Base-by-base conservation (phyloP, 2,329 filamentous ascomycete species). In the Tympanopsis confertula region DNA sequence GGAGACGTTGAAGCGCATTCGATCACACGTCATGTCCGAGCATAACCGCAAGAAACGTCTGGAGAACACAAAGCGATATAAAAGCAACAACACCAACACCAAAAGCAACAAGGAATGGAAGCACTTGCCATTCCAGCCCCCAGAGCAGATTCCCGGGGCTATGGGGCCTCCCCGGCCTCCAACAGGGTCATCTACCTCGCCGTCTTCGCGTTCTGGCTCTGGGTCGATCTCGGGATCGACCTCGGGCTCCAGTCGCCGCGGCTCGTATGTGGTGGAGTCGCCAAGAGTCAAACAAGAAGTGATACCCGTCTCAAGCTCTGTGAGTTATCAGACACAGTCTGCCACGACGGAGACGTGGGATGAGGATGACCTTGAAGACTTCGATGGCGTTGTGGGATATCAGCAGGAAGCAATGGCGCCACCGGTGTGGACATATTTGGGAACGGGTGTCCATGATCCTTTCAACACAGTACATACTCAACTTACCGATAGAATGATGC, bases 11-110 rank as follows among this genome's bases (percentile, higher is more conserved):
- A 60, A 60, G 44, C 53, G 57, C 24, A 60, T 60, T 36, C 56
- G 57, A n/a, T 60, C 57, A 14, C 57, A 60, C 51, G 57, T 60
- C 30, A 60, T 60, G 57, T 59, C 57, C 28, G 57, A 60, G 40
- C 57, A 60, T 41, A 60, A 60, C 44, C 54, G 57, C 41, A 60
- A 59, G 45, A 60, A 60, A 39, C 47, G 57, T 35, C 43, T 59
- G 36, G 57, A 59, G 24, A 59, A 49, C 22, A 58, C 55, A 4
- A 56, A 58, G 38, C 54, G 55, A 12, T 57, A 58, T 43, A 59
- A 56, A 41, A 51, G 47, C 41, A 26, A n/a, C n/a, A 33, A 33
- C 10, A 33, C 30, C 30, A 33, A 33, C 10, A 33, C 30, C 30
- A 59, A 56, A 41, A 51, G 47, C 41, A 26, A n/a, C n/a, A 33